Evolutionary conservation across 2,329 filamentous ascomycete genomes (phyloP).

Genomic region (Colletotrichum lupini): DNA sequence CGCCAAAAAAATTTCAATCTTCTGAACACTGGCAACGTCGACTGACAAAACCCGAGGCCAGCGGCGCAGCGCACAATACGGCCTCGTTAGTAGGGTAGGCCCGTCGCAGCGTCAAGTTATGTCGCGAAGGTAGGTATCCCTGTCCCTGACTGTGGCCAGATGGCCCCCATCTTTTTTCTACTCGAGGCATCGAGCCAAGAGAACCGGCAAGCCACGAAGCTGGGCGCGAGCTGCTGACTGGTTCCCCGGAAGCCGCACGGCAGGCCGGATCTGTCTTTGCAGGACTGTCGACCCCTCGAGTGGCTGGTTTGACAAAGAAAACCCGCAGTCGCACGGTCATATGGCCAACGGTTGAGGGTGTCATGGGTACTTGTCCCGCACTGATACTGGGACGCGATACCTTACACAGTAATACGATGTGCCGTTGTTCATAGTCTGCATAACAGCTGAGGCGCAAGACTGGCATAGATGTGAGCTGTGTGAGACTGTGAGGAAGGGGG

Average conservation of each 20-base stretch:
- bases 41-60: neutral
- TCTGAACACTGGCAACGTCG: neutral
- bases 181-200: neutral
- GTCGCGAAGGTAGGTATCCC: neutral
- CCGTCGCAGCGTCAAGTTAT: neutral
- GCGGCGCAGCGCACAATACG: neutral
- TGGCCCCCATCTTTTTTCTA: neutral
- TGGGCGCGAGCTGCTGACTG: neutral
- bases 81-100: neutral
- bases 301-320: constrained; percentile 5
- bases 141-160: neutral
- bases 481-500: neutral
- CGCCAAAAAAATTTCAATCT: too few species aligned
- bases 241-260: neutral
- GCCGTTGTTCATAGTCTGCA: neutral
- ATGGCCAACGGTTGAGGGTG: neutral
- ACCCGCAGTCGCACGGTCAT: neutral
- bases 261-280: neutral
- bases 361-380: neutral
- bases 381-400: neutral
- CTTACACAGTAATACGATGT: neutral
- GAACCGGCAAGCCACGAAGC: neutral
- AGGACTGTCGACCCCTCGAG: too few species aligned
- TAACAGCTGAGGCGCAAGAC: neutral
- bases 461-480: neutral